A percentile compares a stretch with the other conserved stretches of the same genome.
These are phyloP conservation scores for Leptosphaerulina australis DNA, from an alignment of 2,329 filamentous ascomycete species.

Conservation along the genomic window DNA sequence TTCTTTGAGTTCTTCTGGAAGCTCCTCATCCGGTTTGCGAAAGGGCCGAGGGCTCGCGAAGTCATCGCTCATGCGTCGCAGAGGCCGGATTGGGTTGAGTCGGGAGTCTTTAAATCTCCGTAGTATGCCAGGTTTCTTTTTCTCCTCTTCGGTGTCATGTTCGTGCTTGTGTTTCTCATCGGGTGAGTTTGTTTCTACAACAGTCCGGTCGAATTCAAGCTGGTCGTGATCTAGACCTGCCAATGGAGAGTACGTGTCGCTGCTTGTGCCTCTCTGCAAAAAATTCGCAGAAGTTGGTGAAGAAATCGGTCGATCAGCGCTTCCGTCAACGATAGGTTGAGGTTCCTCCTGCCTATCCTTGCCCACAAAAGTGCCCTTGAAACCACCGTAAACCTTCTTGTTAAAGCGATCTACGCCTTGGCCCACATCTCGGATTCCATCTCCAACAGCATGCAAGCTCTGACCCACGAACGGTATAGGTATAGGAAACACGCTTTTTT, in stretches of 20 bases:
- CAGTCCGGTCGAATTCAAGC: constrained; percentile 24
- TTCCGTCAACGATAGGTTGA: constrained; percentile 28
- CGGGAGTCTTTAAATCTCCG: constrained; percentile 33
- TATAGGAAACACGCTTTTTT: constrained; percentile 46
- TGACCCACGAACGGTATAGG: constrained; percentile 54
- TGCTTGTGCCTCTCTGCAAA: constrained; percentile 34
- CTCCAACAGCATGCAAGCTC: constrained; percentile 49
- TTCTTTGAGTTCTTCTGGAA: constrained; percentile 39
- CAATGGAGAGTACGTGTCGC: constrained; percentile 42
- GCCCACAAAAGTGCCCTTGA: constrained; percentile 42
- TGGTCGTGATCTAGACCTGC: constrained; percentile 33
- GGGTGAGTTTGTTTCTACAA: constrained; percentile 33
- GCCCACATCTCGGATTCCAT: constrained; percentile 58
- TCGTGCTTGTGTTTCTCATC: constrained; percentile 25
- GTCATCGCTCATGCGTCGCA: constrained; percentile 36
- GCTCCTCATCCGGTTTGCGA: constrained; percentile 46
- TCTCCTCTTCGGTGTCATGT: constrained; percentile 25
- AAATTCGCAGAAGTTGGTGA: constrained; percentile 41
- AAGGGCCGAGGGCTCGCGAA: constrained; percentile 56
- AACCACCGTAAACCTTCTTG: constrained; percentile 47
- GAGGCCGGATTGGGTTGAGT: constrained; percentile 31
- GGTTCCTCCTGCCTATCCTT: constrained; percentile 20
- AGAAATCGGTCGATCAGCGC: constrained; percentile 26
- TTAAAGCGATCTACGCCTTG: constrained; percentile 50
- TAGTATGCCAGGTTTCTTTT: constrained; percentile 24